Base-by-base conservation (phyloP, 2,329 filamentous ascomycete genomes). In the Epichloe coenophiala region DNA sequence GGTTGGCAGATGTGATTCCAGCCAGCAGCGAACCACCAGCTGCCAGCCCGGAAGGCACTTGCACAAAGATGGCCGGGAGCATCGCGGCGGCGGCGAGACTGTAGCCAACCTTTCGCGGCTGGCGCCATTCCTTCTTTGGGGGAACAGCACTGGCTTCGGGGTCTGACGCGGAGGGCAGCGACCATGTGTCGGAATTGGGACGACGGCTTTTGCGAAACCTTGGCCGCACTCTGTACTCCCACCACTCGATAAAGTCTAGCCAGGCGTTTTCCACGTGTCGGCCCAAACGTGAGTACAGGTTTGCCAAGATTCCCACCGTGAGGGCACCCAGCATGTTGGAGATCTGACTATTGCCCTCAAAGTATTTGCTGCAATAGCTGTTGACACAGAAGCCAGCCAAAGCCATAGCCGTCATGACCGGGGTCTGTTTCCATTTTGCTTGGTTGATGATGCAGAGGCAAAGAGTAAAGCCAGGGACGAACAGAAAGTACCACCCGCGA, bases 81-180 rank as follows among this genome's bases (percentile, higher is more conserved):
- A 95, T 87, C 1, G 86, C 84, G 0, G 88, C 87, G 0, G 88
- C 88, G 0, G 89, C 89, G 2, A 95, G 77, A 1, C 85, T 86
- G 62, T 90, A 88, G 12, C 84, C 81, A 5, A 80, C 68, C 6
- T 71, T 66, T 6, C 73, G 64, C n/a, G 67, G 60, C 55, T 65
- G 60, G 52, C 61, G 44, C 47, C 56, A 57, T 17, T 59, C 53
- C 40, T 58, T 60, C 46, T 61, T 52, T 23, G 58, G 35, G 59
- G 59, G 56, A 1, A 37, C 56, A 0, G 62, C 59, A 3, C 60
- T 58, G 2, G 65, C 63, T 27, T 69, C 67, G 15, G 63, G 58
- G 35, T 69, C 67, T 1, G 57, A 54, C 23, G 59, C 44, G 0
- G 62, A 61, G 0, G 65, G 63, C 0, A 60, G 52, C 0, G 65